Evolutionary conservation across 164 flowering plant species (phyloP), one percentile per base, ranked within the genome.

Genomic region (Chimonanthus praecox): DNA sequence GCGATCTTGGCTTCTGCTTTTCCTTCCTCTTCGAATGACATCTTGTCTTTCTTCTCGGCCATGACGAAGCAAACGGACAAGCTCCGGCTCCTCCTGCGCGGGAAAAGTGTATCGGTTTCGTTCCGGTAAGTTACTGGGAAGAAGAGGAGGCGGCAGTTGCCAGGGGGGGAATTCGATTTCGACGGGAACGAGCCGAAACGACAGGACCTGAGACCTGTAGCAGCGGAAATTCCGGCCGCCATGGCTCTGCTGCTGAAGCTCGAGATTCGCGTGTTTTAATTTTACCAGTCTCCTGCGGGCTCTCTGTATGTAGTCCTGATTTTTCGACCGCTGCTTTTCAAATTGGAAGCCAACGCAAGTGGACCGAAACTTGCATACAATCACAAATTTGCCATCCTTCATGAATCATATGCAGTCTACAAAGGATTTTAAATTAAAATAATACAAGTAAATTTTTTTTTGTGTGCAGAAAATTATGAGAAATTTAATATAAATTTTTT

Each of bases 151-250:
- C 63, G 18, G 47, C 10, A 33, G 33, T 33, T 5, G 68, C 8
- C 68, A 47, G 47, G 8, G 68, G 47, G 6, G 46, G 68, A 65
- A 0, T 33, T 33, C 33, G 33, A 33, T 44, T 5, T 47, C 75
- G 85, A 74, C 62, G 64, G 75, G 45, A 74, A 73, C 67, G 73
- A 71, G 65, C 54, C n/a, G 47, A 73, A 64, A 11, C 67, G 71
- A 70, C 77, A 70, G 9, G 86, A 48, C 70, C 70, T 75, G 64
- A 85, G 67, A 62, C 68, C 58, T 6, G 80, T 11, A 71, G 88
- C 77, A 75, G 82, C 79, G n/a, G 82, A 80, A 6, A 84, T 69
- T 20, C 86, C 87, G 64, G 79, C 85, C 79, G 90, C 90, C 92
- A 90, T 88, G 72, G 78, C 16, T n/a, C 76, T 58, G 49, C 3